A percentile compares a stretch with the other conserved stretches of the same genome.
Conservation (phyloP, 2,329 filamentous ascomycete genomes). For the Fonsecaea multimorphosa region DNA sequence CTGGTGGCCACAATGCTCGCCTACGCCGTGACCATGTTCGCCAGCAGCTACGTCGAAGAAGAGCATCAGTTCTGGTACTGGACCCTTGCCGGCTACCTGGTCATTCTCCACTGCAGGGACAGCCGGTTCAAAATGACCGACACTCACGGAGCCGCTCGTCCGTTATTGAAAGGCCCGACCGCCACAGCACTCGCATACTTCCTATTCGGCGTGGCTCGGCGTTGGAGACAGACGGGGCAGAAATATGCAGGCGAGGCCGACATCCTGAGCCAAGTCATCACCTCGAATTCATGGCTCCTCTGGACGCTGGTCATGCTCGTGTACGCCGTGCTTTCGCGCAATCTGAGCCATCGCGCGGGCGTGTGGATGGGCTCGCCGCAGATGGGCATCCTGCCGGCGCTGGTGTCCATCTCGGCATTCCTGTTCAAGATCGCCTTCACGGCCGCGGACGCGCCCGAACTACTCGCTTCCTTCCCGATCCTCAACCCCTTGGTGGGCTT, state of each 20-base stretch:
- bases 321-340: slow-evolving; percentile 66
- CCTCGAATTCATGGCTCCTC: slow-evolving; percentile 67
- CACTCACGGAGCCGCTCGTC: neutral
- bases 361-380: slow-evolving; percentile 34
- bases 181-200: slow-evolving; percentile 60
- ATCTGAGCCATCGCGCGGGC: slow-evolving; percentile 47
- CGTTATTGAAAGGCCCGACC: slow-evolving; percentile 19
- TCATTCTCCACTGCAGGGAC: slow-evolving; percentile 48
- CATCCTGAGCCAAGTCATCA: slow-evolving; percentile 75
- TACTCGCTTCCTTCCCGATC: slow-evolving; percentile 58
- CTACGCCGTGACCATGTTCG: slow-evolving; percentile 94
- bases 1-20: slow-evolving; percentile 61
- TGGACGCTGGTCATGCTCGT: slow-evolving; percentile 75
- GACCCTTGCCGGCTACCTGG: slow-evolving; percentile 62
- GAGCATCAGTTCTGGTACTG: slow-evolving; percentile 99
- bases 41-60: slow-evolving; percentile 96
- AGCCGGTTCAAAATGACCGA: slow-evolving; percentile 14
- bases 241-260: slow-evolving; percentile 93
- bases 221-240: slow-evolving; percentile 97
- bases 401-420: slow-evolving; percentile 64
- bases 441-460: slow-evolving; percentile 82
- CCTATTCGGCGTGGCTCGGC: slow-evolving; percentile 69
- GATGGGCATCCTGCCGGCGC: slow-evolving; percentile 36
- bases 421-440: slow-evolving; percentile 92
- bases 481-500: slow-evolving; percentile 46